Percentiles rank a stretch among this genome's conserved stretches.
phyloP scores from a whole-genome alignment of 495 filamentous ascomycete genomes.

The Trichoderma reesei region DNA sequence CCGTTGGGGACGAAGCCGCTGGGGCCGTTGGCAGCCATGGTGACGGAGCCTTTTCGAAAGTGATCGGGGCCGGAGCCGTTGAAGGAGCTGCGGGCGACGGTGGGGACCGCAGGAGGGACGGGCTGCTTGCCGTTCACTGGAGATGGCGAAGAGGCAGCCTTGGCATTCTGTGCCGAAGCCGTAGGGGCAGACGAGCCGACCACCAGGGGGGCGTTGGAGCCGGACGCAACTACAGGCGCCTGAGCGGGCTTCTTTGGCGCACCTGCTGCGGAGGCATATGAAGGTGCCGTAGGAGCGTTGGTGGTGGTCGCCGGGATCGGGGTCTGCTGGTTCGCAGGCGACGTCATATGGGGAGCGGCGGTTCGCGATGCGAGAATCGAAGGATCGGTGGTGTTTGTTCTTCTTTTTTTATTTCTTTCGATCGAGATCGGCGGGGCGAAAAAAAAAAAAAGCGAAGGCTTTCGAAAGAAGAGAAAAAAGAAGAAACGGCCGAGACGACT shows the following conservation, averaged over 20 bases:
- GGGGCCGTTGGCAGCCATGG: constrained; percentile 70
- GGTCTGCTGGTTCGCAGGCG: constrained; percentile 40
- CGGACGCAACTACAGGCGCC: constrained; percentile 59
- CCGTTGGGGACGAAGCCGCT: constrained; percentile 69
- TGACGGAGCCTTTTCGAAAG: constrained; percentile 73
- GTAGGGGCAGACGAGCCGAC: constrained; percentile 53
- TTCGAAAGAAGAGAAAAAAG: not conserved
- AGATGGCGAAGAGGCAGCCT: constrained; percentile 56
- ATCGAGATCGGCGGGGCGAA: constrained; percentile 13
- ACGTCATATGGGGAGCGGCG: constrained; percentile 39
- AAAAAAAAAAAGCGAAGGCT: not conserved
- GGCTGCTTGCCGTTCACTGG: constrained; percentile 73
- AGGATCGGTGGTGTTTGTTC: not conserved
- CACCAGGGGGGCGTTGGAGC: constrained; percentile 54
- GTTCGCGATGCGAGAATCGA: constrained; percentile 24
- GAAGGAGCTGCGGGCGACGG: constrained; percentile 45
- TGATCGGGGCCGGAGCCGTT: constrained; percentile 54
- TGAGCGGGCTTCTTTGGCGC: constrained; percentile 67
- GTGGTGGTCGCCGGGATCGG: constrained; percentile 49
- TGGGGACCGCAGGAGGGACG: constrained; percentile 61
- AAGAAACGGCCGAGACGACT: constrained; percentile 9
- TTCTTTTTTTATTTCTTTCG: constrained; percentile 13
- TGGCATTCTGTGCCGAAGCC: constrained; percentile 65
- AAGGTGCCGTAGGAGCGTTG: constrained; percentile 52
- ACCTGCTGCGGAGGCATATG: constrained; percentile 62